Base-by-base conservation (phyloP, 352 stramenopile species). In the Thalassiosira mediterranea region DNA sequence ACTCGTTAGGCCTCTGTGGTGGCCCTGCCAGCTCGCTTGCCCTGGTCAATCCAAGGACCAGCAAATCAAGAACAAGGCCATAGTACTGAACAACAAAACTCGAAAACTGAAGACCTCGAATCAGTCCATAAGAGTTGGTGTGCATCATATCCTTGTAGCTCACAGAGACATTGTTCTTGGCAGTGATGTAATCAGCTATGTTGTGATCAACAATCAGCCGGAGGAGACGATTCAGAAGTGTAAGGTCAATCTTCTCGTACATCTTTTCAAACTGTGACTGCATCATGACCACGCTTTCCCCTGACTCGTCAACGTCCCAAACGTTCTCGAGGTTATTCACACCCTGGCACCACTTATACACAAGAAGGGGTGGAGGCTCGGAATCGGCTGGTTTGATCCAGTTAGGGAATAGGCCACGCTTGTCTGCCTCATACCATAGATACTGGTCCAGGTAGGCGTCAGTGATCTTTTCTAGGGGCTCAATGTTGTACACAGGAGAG, bases 141-240 rank as follows among this genome's bases (percentile, higher is more conserved):
- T 99, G 97, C 94, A 98, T 98, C 97, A 99, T 99, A 72, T 99
- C 97, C 87, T 99, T 99, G 94, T 97, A 98, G 17, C 80, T 86
- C 46, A 94, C 87, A 26, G 79, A 99, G 48, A 99, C 94, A 83
- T 99, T 99, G 89, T 99, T 99, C 91, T 99, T 99, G 2, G 97
- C 96, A 10, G 97, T 99, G 94, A 99, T 99, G 89, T 99, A 99
- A 77, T 99, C 97, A 8, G 97, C 97, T 72, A 99, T 99, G 81
- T 99, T 99, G 88, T 99, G 97, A 87, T 99, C 97, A 44, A 99
- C 91, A 86, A 99, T 98, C 49, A 99, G 88, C 7, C 97, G 94
- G 63, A 99, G 82, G 25, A 99, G 88, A 23, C 97, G 90, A 84
- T 99, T 99, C 52, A 99, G 76, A 46, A 99, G 81, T 26, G 97